Conservation (phyloP, 805 yeast genomes). For the Candida silvicultrix region DNA sequence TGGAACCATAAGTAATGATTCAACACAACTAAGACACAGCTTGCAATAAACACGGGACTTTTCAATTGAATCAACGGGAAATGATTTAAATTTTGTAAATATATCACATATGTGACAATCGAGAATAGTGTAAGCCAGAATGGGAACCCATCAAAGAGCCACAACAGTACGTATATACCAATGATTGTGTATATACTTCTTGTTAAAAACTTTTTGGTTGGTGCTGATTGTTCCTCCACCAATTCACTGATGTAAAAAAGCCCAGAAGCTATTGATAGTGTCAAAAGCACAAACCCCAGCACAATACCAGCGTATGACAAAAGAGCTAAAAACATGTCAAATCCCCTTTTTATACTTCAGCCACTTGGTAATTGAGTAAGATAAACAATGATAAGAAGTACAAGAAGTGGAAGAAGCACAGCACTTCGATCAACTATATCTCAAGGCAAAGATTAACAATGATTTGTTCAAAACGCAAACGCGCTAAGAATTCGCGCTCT, state of each 20-base stretch:
- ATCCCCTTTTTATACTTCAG: no score
- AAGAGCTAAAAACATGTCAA: constrained; percentile 48
- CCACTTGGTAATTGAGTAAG: no score
- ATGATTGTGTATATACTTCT: constrained; percentile 61
- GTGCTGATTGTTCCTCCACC: constrained; percentile 88
- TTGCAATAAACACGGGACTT: constrained; percentile 61
- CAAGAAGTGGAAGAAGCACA: no score
- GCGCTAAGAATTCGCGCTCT: not conserved
- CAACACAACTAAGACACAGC: constrained; percentile 65
- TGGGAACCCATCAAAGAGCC: constrained; percentile 78
- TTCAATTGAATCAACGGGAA: constrained; percentile 81
- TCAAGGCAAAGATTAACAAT: not conserved
- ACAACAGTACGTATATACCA: constrained; percentile 44
- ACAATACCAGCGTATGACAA: constrained; percentile 56
- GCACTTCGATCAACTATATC: not conserved
- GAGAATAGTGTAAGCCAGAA: constrained; percentile 60
- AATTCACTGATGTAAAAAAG: constrained; percentile 85
- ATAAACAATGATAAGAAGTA: no score
- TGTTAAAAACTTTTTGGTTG: constrained; percentile 65
- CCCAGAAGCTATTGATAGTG: constrained; percentile 80
- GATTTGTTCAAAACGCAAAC: not conserved
- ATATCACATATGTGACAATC: constrained; percentile 62
- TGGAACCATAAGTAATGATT: constrained; percentile 91
- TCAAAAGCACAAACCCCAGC: constrained; percentile 54
- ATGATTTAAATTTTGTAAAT: constrained; percentile 66